These are phyloP conservation scores for Paramecium sonneborni DNA, from an alignment of 73 alveolate genomes.

Conservation along the genomic window DNA sequence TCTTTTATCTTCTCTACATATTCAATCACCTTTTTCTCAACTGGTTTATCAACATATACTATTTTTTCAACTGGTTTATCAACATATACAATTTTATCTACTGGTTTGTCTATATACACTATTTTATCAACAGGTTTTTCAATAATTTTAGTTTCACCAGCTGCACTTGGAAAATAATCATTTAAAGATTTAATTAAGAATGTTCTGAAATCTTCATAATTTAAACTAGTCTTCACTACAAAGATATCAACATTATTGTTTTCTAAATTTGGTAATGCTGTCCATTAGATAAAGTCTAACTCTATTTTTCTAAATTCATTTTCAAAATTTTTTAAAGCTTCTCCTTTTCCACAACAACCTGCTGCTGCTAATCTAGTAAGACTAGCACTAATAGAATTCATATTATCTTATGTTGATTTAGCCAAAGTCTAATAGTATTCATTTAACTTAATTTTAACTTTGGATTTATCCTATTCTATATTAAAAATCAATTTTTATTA, in stretches of 20 bases:
- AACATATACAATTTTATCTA: conserved; percentile 16
- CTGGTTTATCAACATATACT: conserved; percentile 20
- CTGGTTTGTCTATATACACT: conserved; percentile 13
- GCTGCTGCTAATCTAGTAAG: neutral
- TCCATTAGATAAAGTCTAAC: neutral
- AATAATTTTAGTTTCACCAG: conserved; percentile 32
- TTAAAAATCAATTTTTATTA: neutral
- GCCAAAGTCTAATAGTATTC: neutral
- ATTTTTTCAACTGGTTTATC: conserved; percentile 41
- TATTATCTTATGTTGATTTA: neutral
- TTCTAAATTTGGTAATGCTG: conserved; percentile 27
- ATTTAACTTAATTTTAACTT: conserved; percentile 32
- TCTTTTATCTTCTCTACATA: neutral
- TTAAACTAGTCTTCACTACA: neutral
- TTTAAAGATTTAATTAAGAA: neutral
- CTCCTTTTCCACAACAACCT: conserved; percentile 53
- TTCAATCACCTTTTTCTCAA: conserved; percentile 10
- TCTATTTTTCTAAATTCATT: conserved; percentile 29
- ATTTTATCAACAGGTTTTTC: conserved; percentile 31
- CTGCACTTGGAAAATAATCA: conserved; percentile 17
- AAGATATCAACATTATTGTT: neutral
- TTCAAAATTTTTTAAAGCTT: neutral
- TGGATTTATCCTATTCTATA: conserved; percentile 4
- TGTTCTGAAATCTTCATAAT: neutral
- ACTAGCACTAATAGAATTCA: neutral